Conservation (phyloP, 2,329 filamentous ascomycete genomes). For the Phoma herbarum region DNA sequence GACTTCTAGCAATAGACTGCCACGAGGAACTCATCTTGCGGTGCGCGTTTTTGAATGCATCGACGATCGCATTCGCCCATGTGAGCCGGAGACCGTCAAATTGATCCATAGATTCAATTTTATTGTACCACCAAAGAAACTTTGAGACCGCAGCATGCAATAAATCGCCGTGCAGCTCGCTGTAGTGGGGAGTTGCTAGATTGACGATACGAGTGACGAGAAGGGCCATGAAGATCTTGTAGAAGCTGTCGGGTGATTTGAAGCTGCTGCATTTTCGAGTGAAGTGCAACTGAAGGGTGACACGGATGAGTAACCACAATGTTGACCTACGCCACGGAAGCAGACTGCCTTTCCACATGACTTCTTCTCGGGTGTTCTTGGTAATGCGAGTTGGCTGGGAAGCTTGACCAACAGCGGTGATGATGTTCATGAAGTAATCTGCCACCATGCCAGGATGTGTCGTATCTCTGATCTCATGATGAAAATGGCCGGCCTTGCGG, state of each 20-base stretch:
- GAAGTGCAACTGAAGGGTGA: background rate
- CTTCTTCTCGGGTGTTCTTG: background rate
- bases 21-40: background rate
- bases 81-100: background rate
- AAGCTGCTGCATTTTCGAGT: background rate
- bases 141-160: background rate
- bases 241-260: background rate
- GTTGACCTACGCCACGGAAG: background rate
- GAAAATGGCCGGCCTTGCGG: background rate
- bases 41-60: background rate
- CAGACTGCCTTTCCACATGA: background rate
- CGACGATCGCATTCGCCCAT: background rate
- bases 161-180: background rate
- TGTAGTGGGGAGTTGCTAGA: background rate
- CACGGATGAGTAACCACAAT: background rate
- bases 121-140: background rate
- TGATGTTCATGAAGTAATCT: background rate
- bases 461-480: background rate
- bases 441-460: background rate
- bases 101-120: background rate
- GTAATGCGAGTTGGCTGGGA: background rate
- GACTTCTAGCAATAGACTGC: background rate
- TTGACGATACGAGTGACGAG: background rate
- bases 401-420: background rate
- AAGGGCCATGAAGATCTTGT: constrained; percentile 23